Evolutionary conservation across 139 green algal genomes (phyloP), one percentile per base, ranked within the genome.

Genomic region (Tetradesmus lagerheimii): DNA sequence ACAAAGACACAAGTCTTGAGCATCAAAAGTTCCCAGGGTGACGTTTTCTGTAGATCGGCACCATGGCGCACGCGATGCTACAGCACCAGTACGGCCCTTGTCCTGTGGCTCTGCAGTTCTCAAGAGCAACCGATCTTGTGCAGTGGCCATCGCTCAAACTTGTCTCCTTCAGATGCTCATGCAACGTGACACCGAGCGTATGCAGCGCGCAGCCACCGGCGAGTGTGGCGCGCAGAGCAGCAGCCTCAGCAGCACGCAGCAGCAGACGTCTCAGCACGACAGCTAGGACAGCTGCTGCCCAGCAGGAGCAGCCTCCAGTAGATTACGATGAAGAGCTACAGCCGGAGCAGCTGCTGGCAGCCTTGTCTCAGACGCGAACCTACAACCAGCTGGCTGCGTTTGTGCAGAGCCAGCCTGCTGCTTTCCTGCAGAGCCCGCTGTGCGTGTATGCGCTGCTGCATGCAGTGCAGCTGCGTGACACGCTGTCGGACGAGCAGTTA

Each of bases 361-460:
- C 37, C 18, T 38, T 88, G 12, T 66, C 23, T 0, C 5, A 9
- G 1, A 81, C 64, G 1, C 43, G 29, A 6, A 88, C 35, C 64
- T 88, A 88, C 64, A 80, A 25, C 34, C 83, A 88, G 64, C 83
- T 88, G 23, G 37, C 64, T 41, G 83, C 62, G 1, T 64, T 80
- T 27, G 41, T 88, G 57, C 43, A 66, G 64, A 88, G 83, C 64
- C 83, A 88, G 83, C 38, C 76, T 45, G n/a, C 27, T n/a, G 38
- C 57, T 1, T 80, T 88, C 29, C 64, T 88, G 37, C 27, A 80
- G 6, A 88, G 38, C 38, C 83, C 83, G 16, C 31, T 88, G 27
- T 80, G 62, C 9, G 83, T 80, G 62, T 88, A 88, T 64, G 62
- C 64, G n/a, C 64, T 88, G 64, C 64, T 88, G 83, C 83, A 88